These are phyloP conservation scores for Coniferiporia sulphurascens DNA, from an alignment of 1,284 basidiomycete species.

Conservation along the genomic window DNA sequence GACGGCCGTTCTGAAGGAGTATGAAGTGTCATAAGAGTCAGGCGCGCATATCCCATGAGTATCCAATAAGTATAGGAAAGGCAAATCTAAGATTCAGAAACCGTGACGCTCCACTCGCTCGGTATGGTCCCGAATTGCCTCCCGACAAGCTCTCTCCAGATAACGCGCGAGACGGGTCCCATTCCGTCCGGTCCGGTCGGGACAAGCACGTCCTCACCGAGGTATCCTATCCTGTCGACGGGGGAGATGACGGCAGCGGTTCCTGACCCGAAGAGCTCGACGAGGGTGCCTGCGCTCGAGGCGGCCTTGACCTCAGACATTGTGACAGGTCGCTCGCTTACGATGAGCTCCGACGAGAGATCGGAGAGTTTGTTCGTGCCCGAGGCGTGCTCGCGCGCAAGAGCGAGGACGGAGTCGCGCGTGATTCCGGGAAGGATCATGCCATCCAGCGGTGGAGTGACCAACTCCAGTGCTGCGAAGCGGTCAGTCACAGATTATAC, in stretches of 20 bases:
- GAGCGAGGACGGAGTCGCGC: slow-evolving; percentile 83
- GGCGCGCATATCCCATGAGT: neutral
- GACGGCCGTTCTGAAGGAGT: neutral
- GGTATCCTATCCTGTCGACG: slow-evolving; percentile 83
- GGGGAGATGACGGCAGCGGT: slow-evolving; percentile 88
- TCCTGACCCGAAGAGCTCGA: slow-evolving; percentile 92
- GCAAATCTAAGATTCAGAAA: slow-evolving; percentile 30
- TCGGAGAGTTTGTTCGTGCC: slow-evolving; percentile 53
- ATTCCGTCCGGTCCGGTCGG: slow-evolving; percentile 87
- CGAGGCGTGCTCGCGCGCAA: slow-evolving; percentile 74
- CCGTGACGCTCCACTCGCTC: slow-evolving; percentile 76
- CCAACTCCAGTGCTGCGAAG: slow-evolving; percentile 62
- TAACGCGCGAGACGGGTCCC: slow-evolving; percentile 77
- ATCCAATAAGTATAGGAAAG: neutral
- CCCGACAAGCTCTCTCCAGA: slow-evolving; percentile 83
- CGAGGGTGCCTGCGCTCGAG: slow-evolving; percentile 61
- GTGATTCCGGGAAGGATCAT: slow-evolving; percentile 97
- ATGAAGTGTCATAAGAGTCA: neutral
- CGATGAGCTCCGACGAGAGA: slow-evolving; percentile 63
- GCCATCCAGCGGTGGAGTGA: slow-evolving; percentile 90
- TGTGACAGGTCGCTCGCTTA: slow-evolving; percentile 81
- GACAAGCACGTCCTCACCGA: slow-evolving; percentile 78
- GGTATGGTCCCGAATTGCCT: slow-evolving; percentile 85
- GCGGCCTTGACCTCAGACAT: slow-evolving; percentile 88
- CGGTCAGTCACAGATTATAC: neutral